Conservation (phyloP, 148 eudicot genomes). For the Cornus suecica region DNA sequence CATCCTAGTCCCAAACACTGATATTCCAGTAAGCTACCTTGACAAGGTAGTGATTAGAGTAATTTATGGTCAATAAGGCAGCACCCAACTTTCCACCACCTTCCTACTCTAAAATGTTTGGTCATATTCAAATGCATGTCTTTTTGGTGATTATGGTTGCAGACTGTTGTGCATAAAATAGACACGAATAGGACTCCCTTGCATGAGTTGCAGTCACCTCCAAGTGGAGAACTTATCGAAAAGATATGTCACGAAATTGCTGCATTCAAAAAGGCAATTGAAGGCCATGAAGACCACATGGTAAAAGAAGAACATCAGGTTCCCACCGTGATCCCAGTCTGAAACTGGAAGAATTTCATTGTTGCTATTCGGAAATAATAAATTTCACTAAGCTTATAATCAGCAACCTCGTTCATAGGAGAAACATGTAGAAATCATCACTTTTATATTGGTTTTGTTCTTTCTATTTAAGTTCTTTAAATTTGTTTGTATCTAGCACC, state of each 20-base stretch:
- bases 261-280: background rate
- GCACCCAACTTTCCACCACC: conserved; percentile 30
- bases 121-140: background rate
- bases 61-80: conserved; percentile 50
- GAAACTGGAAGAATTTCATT: background rate
- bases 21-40: conserved; percentile 30
- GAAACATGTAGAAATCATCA: too few relatives aligned
- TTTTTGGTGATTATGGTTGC: background rate
- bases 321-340: background rate
- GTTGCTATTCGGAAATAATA: background rate
- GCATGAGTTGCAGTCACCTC: conserved; percentile 23
- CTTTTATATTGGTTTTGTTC: too few relatives aligned
- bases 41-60: conserved; percentile 36
- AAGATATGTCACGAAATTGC: conserved; percentile 12
- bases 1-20: conserved; percentile 56
- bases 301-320: background rate
- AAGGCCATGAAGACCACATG: conserved; percentile 13
- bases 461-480: too few relatives aligned
- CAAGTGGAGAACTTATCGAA: background rate
- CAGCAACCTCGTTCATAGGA: background rate
- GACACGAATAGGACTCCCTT: background rate
- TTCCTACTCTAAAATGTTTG: background rate
- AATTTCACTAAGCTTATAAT: background rate
- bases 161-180: background rate
- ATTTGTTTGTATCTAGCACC: background rate